Base-by-base conservation (phyloP, 2,329 filamentous ascomycete species). In the Fusarium secorum region DNA sequence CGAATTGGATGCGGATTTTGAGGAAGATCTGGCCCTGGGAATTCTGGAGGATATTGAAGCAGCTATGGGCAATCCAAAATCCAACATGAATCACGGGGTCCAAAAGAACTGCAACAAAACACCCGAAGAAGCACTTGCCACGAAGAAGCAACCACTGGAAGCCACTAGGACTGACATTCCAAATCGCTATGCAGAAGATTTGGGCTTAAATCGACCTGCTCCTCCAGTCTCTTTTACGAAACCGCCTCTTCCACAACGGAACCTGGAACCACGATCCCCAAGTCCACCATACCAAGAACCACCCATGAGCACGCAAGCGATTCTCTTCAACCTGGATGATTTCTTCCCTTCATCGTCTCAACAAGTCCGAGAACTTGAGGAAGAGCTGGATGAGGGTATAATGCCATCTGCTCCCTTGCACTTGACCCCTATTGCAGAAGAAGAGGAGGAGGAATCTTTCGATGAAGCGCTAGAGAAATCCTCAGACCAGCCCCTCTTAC, bases 321-420 rank as follows among this genome's bases (percentile, higher is more conserved):
- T 89, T n/a, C 78, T 88, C 13, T 77, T 82, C 42, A 81, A 87
- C 64, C 73, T 86, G 11, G 86, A 88, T 41, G 86, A 88, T 58
- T 83, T 88, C 66, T 86, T 88, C 46, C 86, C 86, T 1, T 85
- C 83, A n/a, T 82, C 85, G 1, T 88, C 86, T 0, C 88, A 90
- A 72, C 85, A 88, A 74, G 81, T 82, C 11, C 81, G 83, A 22
- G 87, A 90, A 74, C 77, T 90, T 4, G 83, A 85, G 35, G 81
- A 85, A 66, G 74, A 79, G 69, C 35, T 62, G 13, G 44, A 68
- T 6, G 45, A 62, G 4, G 42, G 61, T 7, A 41, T 67, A 20
- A 20, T 68, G 8, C 44, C 57, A 15, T 58, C 65, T 26, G 52
- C 48, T n/a, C 49, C 49, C 6, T 28, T 52, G 4, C 63, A 45